Base-by-base conservation (phyloP, 2,329 filamentous ascomycete genomes). In the Sporothrix curviconia region DNA sequence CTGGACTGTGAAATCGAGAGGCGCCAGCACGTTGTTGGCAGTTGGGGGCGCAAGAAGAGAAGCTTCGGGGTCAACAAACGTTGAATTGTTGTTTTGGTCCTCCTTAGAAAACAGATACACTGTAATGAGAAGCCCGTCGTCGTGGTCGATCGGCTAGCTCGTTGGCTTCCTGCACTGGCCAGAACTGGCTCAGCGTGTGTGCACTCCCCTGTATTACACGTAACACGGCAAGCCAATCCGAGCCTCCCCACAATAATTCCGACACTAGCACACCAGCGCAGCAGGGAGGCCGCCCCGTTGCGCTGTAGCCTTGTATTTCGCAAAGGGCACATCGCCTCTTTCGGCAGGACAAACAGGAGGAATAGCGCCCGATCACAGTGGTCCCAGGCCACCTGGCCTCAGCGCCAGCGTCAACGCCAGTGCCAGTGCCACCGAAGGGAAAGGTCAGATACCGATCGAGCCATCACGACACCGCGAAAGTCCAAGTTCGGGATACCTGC, bases 231-330 rank as follows among this genome's bases (percentile, higher is more conserved):
- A n/a, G n/a, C 15, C 34, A 52, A 36, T 32, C 28, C 28, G 28
- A 37, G 30, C 12, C 50, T 40, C 36, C 24, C 49, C 49, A 52
- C 49, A 40, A 40, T 12, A 50, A 37, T 37, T 15, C 34, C 24
- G 24, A 24, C 49, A 52, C 49, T 42, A 52, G n/a, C 49, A 28
- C 24, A 2, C 34, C 49, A 42, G 36, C 36, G 49, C 22, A 36
- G 46, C 46, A 36, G 12, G 49, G 49, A 52, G 36, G 49, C 49
- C 36, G 49, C 49, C 49, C 36, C 36, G 24, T 22, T n/a, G n/a
- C n/a, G n/a, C n/a, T n/a, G n/a, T n/a, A 36, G 17, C 46, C 30
- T 49, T 17, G 46, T 36, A 49, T 11, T 43, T 4, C 8, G 17
- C 22, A 44, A 28, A 44, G 11, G 7, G 4, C 42, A 28, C 14